phyloP scores from a whole-genome alignment of 306 rosid species.

The Fragaria vesca region DNA sequence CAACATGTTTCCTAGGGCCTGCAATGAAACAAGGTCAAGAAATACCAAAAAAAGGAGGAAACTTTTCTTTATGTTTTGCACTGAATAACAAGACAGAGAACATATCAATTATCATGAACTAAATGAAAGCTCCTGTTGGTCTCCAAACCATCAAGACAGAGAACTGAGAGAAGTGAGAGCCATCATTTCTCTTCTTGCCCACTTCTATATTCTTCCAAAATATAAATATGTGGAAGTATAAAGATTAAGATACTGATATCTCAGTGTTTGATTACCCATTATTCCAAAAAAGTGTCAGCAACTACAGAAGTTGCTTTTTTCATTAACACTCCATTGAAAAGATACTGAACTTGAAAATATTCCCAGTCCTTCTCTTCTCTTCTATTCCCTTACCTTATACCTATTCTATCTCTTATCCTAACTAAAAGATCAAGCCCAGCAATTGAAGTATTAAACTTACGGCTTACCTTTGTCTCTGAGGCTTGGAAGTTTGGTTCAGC shows the following conservation, averaged over 20 bases:
- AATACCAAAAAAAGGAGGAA: background rate
- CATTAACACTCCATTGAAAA: background rate
- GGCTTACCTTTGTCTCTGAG: conserved; percentile 32
- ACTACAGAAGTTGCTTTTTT: background rate
- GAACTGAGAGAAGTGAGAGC: background rate
- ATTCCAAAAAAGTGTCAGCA: background rate
- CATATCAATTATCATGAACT: background rate
- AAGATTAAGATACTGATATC: background rate
- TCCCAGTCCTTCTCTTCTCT: background rate
- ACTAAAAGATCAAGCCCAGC: too few species aligned
- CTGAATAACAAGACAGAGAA: background rate
- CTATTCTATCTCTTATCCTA: background rate
- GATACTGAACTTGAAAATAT: background rate
- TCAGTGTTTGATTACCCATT: background rate
- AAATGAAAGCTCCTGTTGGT: background rate
- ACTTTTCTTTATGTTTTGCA: background rate
- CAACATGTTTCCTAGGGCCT: conserved; percentile 59
- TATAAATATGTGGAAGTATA: background rate
- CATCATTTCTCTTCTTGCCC: background rate
- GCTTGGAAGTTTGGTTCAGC: conserved; percentile 38
- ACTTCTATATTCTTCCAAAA: background rate
- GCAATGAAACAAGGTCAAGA: conserved; percentile 42
- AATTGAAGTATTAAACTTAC: conserved; percentile 34
- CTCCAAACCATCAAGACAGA: background rate
- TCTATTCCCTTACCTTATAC: background rate